A percentile compares a stretch with the other conserved stretches of the same genome.
These are phyloP conservation scores for Chrysochromulina parva DNA, from an alignment of 78 protist genomes.

Conservation along the genomic window DNA sequence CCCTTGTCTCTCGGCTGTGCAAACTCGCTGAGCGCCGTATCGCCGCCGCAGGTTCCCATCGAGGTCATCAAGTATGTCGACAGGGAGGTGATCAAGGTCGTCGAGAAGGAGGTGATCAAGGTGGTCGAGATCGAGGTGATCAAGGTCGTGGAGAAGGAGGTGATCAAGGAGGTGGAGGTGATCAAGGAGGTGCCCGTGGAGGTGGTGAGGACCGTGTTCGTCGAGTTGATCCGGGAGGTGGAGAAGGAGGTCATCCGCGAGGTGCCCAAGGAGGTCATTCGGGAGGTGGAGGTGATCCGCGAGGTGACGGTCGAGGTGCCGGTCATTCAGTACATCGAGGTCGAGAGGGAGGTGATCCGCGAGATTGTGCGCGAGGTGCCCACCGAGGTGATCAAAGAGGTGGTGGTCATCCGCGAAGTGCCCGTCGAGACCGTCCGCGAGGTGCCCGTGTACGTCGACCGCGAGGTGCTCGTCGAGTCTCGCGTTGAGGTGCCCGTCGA, in stretches of 20 bases:
- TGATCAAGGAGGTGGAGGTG: conserved; percentile 14
- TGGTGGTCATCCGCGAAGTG: too few relatives aligned
- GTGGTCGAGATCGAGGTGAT: background rate
- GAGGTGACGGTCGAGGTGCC: background rate
- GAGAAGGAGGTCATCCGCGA: background rate
- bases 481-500: too few relatives aligned
- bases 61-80: conserved; percentile 2
- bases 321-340: background rate
- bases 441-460: too few relatives aligned
- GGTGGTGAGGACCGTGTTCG: background rate
- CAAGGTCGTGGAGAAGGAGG: background rate
- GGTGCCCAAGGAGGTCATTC: background rate
- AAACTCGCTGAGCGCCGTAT: background rate
- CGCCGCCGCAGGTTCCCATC: background rate
- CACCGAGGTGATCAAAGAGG: background rate
- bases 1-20: background rate
- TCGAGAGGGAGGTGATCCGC: background rate
- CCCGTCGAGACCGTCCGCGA: too few relatives aligned
- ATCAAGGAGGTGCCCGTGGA: conserved; percentile 29
- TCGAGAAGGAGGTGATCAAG: background rate
- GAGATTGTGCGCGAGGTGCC: background rate
- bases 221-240: background rate
- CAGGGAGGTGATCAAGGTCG: background rate
- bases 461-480: too few relatives aligned
- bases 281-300: conserved; percentile 6